phyloP scores from a whole-genome alignment of 2,329 filamentous ascomycete genomes.

The Colletotrichum eremochloae region DNA sequence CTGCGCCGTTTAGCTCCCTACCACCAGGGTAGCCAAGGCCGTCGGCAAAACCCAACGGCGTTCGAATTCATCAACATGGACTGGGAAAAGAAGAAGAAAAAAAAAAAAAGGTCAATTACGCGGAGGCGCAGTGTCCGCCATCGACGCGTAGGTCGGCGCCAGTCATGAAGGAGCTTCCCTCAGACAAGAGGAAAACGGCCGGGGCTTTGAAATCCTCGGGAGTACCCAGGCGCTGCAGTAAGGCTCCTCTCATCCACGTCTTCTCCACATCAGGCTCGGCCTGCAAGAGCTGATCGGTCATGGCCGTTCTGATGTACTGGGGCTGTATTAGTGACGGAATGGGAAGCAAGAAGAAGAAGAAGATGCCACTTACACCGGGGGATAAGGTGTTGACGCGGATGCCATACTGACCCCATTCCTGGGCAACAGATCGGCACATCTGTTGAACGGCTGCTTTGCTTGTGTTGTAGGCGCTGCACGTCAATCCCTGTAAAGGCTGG shows the following conservation, averaged over 20 bases:
- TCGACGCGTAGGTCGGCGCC: slow-evolving; percentile 69
- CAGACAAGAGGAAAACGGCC: slow-evolving; percentile 68
- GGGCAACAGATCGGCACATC: slow-evolving; percentile 69
- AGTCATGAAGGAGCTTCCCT: slow-evolving; percentile 70
- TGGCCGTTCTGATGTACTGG: slow-evolving; percentile 62
- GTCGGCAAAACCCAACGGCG: background rate
- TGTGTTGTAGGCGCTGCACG: slow-evolving; percentile 73
- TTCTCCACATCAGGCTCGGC: slow-evolving; percentile 64
- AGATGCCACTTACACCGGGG: slow-evolving; percentile 61
- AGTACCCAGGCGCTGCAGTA: slow-evolving; percentile 66
- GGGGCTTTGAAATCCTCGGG: slow-evolving; percentile 71
- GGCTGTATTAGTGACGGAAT: background rate
- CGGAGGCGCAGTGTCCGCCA: slow-evolving; percentile 65
- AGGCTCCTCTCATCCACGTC: slow-evolving; percentile 65
- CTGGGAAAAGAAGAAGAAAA: too few relatives aligned
- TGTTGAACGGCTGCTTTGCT: slow-evolving; percentile 73
- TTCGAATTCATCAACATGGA: background rate
- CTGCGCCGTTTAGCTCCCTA: background rate
- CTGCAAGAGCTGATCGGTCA: slow-evolving; percentile 59
- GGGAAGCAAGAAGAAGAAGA: background rate
- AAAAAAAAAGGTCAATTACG: slow-evolving; percentile 41
- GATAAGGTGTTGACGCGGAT: slow-evolving; percentile 77
- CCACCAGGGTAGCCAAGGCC: background rate
- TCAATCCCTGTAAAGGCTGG: slow-evolving; percentile 62
- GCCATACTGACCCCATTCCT: slow-evolving; percentile 72